A percentile compares a stretch with the other conserved stretches of the same genome.
Evolutionary conservation across 306 rosid genomes (phyloP).

Genomic region (Carpinus fangiana): DNA sequence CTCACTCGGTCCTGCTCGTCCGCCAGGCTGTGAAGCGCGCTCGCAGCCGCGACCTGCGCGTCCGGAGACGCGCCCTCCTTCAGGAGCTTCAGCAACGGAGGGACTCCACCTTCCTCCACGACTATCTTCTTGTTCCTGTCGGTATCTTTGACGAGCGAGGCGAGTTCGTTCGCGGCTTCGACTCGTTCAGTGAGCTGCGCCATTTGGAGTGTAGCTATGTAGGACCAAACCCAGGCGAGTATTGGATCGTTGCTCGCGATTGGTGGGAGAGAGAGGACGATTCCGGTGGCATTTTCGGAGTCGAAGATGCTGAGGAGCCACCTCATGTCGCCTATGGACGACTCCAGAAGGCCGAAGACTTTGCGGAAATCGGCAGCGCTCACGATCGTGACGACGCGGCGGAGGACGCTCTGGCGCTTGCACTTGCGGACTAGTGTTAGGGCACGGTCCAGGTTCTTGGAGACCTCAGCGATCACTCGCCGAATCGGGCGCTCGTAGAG

Average conservation of each 20-base stretch:
- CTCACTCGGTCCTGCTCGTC: slow-evolving; percentile 53
- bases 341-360: slow-evolving; percentile 40
- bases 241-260: slow-evolving; percentile 84
- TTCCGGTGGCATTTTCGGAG: slow-evolving; percentile 41
- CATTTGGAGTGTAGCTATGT: slow-evolving; percentile 66
- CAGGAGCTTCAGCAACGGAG: slow-evolving; percentile 67
- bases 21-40: slow-evolving; percentile 50
- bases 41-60: slow-evolving; percentile 60
- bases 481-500: slow-evolving; percentile 73
- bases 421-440: slow-evolving; percentile 60
- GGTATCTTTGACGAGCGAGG: slow-evolving; percentile 59
- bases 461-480: slow-evolving; percentile 51
- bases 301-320: slow-evolving; percentile 67
- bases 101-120: slow-evolving; percentile 62
- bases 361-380: slow-evolving; percentile 58
- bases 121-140: slow-evolving; percentile 74
- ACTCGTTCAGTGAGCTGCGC: slow-evolving; percentile 52
- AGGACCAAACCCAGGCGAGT: slow-evolving; percentile 81
- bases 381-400: slow-evolving; percentile 63
- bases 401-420: slow-evolving; percentile 58
- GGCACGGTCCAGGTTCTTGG: slow-evolving; percentile 65
- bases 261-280: slow-evolving; percentile 60
- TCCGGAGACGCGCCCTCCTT: slow-evolving; percentile 48
- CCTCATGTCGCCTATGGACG: slow-evolving; percentile 72
- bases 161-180: slow-evolving; percentile 64